Evolutionary conservation across 345 rosid genomes (phyloP).

Genomic region (Brassica cretica): DNA sequence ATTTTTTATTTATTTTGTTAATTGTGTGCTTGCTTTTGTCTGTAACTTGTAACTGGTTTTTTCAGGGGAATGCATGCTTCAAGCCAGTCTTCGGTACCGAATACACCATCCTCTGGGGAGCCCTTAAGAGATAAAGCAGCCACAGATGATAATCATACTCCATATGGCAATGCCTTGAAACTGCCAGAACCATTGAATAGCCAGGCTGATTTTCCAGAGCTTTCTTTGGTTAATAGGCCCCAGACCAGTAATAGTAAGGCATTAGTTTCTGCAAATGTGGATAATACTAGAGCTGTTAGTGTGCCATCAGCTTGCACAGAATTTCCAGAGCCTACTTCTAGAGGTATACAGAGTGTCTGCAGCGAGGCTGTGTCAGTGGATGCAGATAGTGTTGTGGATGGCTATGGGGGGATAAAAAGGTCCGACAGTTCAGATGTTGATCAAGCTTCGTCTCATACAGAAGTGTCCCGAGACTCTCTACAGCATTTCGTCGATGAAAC

Average conservation of each 20-base stretch:
- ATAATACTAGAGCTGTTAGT: slow-evolving; percentile 35
- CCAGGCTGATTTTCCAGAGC: slow-evolving; percentile 38
- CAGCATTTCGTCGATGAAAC: slow-evolving; percentile 34
- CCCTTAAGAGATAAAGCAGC: slow-evolving; percentile 53
- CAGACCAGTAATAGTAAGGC: slow-evolving; percentile 37
- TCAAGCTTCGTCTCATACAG: slow-evolving; percentile 39
- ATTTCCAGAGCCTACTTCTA: slow-evolving; percentile 33
- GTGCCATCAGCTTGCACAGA: slow-evolving; percentile 33
- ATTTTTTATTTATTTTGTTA: neutral
- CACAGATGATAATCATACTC: slow-evolving; percentile 31
- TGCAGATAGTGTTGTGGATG: slow-evolving; percentile 45
- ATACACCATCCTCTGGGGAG: slow-evolving; percentile 51
- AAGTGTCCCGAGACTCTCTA: slow-evolving; percentile 34
- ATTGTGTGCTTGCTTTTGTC: neutral
- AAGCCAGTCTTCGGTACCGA: slow-evolving; percentile 44
- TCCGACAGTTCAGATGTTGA: slow-evolving; percentile 40
- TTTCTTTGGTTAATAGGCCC: slow-evolving; percentile 35
- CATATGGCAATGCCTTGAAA: slow-evolving; percentile 36
- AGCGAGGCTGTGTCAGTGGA: slow-evolving; percentile 44
- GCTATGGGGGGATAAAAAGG: slow-evolving; percentile 39
- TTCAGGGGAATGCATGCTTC: slow-evolving; percentile 70
- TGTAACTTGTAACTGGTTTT: slow-evolving; percentile 23
- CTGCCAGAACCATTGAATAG: slow-evolving; percentile 36
- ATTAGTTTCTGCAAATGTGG: slow-evolving; percentile 36
- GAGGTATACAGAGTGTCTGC: slow-evolving; percentile 37